Conservation (phyloP, 1,284 basidiomycete genomes). For the Sphaerobolus stellatus region DNA sequence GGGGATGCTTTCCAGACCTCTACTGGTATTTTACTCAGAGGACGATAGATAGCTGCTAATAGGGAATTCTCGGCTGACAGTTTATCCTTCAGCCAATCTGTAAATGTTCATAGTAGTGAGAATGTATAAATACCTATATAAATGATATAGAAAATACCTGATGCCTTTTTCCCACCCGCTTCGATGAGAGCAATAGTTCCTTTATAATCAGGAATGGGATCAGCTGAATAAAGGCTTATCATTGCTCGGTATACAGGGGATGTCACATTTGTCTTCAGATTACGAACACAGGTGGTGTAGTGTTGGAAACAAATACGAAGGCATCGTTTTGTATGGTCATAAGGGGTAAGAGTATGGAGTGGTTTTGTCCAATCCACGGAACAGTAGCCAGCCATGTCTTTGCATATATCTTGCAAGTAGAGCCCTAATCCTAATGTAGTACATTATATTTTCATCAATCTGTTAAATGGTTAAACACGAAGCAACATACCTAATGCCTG, state of each 20-base stretch:
- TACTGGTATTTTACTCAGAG: constrained; percentile 23
- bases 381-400: background rate
- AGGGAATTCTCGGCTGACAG: constrained; percentile 16
- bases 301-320: constrained; percentile 8
- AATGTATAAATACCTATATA: no score
- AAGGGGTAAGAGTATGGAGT: constrained; percentile 1
- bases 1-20: constrained; percentile 26
- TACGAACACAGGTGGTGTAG: background rate
- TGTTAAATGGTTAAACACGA: background rate
- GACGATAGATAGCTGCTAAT: constrained; percentile 24
- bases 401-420: background rate
- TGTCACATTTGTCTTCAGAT: background rate
- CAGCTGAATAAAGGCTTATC: constrained; percentile 3
- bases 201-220: constrained; percentile 4
- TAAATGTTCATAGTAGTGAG: no score
- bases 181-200: background rate
- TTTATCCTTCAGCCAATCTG: constrained; percentile 30
- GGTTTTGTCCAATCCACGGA: background rate
- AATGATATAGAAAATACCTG: no score
- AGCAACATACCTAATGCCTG: constrained; percentile 22
- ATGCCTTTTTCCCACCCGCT: constrained; percentile 7
- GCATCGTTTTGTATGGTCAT: constrained; percentile 3
- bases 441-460: background rate
- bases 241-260: background rate
- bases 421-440: background rate